phyloP scores from a whole-genome alignment of 2,329 filamentous ascomycete genomes.

The Trichoderma sp. region DNA sequence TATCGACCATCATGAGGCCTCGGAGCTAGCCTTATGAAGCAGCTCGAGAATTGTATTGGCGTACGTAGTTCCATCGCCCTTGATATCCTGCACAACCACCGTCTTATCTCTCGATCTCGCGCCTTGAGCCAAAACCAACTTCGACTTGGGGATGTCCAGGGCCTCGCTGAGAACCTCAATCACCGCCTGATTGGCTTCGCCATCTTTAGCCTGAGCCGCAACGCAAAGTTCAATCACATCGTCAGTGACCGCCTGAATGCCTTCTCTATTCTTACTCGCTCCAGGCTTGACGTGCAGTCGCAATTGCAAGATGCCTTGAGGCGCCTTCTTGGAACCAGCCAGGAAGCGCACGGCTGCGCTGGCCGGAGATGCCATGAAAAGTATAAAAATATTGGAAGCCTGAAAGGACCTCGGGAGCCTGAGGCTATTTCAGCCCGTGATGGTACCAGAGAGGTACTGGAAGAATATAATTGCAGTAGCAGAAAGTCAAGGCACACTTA shows the following conservation, averaged over 20 bases:
- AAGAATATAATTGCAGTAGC: neutral
- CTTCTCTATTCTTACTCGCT: constrained; percentile 61
- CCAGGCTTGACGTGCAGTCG: constrained; percentile 69
- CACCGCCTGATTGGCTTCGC: constrained; percentile 69
- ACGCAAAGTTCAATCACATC: constrained; percentile 65
- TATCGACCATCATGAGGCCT: neutral
- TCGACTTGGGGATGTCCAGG: constrained; percentile 63
- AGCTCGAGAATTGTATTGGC: constrained; percentile 32
- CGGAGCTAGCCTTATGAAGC: constrained; percentile 31
- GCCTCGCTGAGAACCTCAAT: constrained; percentile 61
- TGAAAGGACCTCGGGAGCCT: neutral
- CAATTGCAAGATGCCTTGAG: constrained; percentile 54
- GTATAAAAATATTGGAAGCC: neutral
- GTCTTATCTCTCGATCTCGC: constrained; percentile 67
- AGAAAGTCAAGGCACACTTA: neutral
- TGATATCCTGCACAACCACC: constrained; percentile 44
- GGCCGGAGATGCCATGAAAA: constrained; percentile 33
- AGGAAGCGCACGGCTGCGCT: constrained; percentile 49
- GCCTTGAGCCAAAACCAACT: constrained; percentile 63
- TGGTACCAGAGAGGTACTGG: neutral
- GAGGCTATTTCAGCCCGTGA: neutral
- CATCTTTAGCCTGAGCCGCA: constrained; percentile 63
- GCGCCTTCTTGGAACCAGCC: constrained; percentile 48
- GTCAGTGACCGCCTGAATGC: constrained; percentile 57
- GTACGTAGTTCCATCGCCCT: constrained; percentile 35